These are phyloP conservation scores for Gynochthodes officinalis DNA, from an alignment of 257 asterid genomes.

Conservation along the genomic window DNA sequence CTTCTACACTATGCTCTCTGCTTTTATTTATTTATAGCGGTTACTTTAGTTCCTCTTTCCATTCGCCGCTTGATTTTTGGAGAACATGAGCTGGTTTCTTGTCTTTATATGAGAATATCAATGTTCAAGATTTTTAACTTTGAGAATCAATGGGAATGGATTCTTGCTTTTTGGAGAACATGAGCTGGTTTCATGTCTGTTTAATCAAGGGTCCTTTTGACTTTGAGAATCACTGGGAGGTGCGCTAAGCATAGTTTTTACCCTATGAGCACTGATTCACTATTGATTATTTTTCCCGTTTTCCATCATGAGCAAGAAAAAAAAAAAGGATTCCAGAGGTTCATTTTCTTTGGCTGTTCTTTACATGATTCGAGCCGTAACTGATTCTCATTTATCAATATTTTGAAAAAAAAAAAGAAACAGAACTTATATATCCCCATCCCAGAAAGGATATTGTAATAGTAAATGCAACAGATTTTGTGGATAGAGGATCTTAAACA, in stretches of 20 bases:
- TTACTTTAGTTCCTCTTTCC: not conserved
- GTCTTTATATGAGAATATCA: not conserved
- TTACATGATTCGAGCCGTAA: not conserved
- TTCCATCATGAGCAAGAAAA: too few species aligned
- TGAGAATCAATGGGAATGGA: too few species aligned
- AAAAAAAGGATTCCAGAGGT: not conserved
- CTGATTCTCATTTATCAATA: not conserved
- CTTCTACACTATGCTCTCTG: constrained; percentile 11
- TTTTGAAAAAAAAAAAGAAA: too few species aligned
- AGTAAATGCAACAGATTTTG: not conserved
- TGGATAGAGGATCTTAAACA: not conserved
- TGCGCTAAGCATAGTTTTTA: too few species aligned
- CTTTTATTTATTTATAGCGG: not conserved
- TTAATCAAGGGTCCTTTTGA: too few species aligned
- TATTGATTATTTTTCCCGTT: not conserved
- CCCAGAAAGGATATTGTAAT: not conserved
- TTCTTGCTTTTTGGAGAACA: too few species aligned
- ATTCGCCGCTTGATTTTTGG: not conserved
- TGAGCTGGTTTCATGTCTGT: too few species aligned
- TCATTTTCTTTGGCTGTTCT: not conserved
- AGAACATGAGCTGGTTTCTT: not conserved
- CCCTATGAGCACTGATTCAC: too few species aligned
- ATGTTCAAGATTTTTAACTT: not conserved
- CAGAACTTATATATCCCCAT: too few species aligned
- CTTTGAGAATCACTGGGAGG: too few species aligned